A percentile compares a stretch with the other conserved stretches of the same genome.
phyloP scores from a whole-genome alignment of 2,329 filamentous ascomycete genomes.

The Penicillium sp. region DNA sequence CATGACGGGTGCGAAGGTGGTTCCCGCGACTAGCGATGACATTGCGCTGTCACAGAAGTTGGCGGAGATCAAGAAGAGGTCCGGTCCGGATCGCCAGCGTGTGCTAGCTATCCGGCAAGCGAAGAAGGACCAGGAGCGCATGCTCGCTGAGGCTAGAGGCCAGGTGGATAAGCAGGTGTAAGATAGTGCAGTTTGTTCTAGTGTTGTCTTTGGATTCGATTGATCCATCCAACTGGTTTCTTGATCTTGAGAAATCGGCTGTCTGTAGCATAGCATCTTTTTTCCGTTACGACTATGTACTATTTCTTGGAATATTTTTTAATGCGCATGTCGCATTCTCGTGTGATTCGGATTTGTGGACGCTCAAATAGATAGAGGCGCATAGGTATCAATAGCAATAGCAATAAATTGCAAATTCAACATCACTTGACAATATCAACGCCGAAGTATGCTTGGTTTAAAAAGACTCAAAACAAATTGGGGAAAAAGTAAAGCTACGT shows the following conservation, averaged over 20 bases:
- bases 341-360: not conserved
- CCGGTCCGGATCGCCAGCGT: constrained; percentile 33
- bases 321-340: constrained; percentile 7
- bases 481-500: not conserved
- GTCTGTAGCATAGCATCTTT: constrained; percentile 23
- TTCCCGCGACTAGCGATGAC: constrained; percentile 30
- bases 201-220: constrained; percentile 7
- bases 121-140: constrained; percentile 39
- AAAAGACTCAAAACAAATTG: not conserved
- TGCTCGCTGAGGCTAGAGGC: constrained; percentile 38
- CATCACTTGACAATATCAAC: not conserved
- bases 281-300: constrained; percentile 17
- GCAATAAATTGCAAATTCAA: not conserved
- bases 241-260: constrained; percentile 6
- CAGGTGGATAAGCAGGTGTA: constrained; percentile 36
- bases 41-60: constrained; percentile 30
- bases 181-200: constrained; percentile 8
- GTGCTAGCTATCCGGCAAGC: constrained; percentile 35
- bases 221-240: constrained; percentile 10
- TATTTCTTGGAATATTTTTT: constrained; percentile 18
- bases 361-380: not conserved
- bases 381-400: not conserved
- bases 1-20: constrained; percentile 34
- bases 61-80: constrained; percentile 28
- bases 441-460: not conserved